Evolutionary conservation across 2,329 filamentous ascomycete genomes (phyloP).

Genomic region (Basipetospora chlamydospora): DNA sequence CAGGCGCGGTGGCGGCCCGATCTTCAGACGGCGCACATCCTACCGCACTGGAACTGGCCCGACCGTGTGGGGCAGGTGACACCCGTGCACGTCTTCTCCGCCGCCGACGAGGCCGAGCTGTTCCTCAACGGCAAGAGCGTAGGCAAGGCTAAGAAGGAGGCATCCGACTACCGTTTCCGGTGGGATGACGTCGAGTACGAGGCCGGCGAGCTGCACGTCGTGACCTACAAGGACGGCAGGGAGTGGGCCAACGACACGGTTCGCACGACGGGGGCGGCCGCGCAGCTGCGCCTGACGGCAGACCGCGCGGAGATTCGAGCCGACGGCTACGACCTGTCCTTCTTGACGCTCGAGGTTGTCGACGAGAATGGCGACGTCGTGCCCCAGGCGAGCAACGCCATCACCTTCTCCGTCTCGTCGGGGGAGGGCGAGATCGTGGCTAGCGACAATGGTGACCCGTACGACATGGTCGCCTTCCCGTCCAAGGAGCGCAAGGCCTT

Average conservation of each 20-base stretch:
- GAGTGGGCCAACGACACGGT: conserved; percentile 28
- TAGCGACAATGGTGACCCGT: conserved; percentile 36
- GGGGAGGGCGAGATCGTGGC: conserved; percentile 22
- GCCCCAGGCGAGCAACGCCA: conserved; percentile 23
- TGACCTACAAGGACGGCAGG: conserved; percentile 30
- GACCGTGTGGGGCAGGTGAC: conserved; percentile 30
- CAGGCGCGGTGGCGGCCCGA: conserved; percentile 37
- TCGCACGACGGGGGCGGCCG: conserved; percentile 24
- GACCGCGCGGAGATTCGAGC: conserved; percentile 23
- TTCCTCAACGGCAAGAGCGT: conserved; percentile 34
- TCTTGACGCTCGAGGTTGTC: conserved; percentile 27
- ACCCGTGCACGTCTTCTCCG: conserved; percentile 38
- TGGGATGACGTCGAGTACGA: conserved; percentile 36
- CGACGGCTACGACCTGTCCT: conserved; percentile 31
- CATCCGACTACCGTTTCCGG: conserved; percentile 30
- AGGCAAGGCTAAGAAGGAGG: conserved; percentile 21
- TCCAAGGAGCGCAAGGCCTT: conserved; percentile 24
- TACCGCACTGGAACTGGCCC: conserved; percentile 42
- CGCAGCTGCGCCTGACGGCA: conserved; percentile 21
- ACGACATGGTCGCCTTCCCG: conserved; percentile 27
- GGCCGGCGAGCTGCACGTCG: conserved; percentile 30
- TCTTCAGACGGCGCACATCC: conserved; percentile 32
- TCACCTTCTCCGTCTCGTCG: conserved; percentile 25
- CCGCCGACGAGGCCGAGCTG: conserved; percentile 37
- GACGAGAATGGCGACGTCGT: conserved; percentile 28